Evolutionary conservation across 1,139 yeast genomes (phyloP), one percentile per base, ranked within the genome.

Genomic region (Saccharomyces hybrid): DNA sequence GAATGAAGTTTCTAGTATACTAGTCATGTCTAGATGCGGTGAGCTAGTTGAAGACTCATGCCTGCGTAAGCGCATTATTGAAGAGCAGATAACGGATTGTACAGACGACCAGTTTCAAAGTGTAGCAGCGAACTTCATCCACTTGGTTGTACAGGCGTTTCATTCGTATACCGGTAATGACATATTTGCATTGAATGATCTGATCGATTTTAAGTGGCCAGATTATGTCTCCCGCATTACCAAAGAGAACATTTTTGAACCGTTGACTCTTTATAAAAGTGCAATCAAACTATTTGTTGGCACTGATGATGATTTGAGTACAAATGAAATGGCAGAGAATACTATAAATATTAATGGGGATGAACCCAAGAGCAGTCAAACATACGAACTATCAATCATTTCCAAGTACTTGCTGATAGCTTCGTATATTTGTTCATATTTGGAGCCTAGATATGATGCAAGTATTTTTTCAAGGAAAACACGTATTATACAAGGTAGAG

Each of bases 341-440:
- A 28, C 29, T 3, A 53, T 57, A 13, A 44, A 44, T 6, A 47
- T 47, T 16, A 47, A 52, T 8, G 57, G 77, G 3, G 52, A 54
- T 8, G 23, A 34, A 0, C 14, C n/a, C 3, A 48, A 5, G 57
- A 46, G 47, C 14, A 53, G 61, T 0, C 63, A 62, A 46, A 60
- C 69, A 1, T 67, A 67, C 48, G 69, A 65, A 47, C 70, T 84
- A 55, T 84, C 88, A 0, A 67, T 72, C n/a, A 79, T 81, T 56
- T 78, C 88, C 13, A 84, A 83, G 64, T 84, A 76, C 63, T 71
- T 86, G 11, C 71, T 86, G 27, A 77, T 86, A 52, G 87, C 93
- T 2, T 83, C 90, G 1, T 86, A 84, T 62, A 73, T 86, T 53
- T 89, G 91, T 2, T 85, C 93, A 0, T 84, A 80, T 64, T 77